A percentile compares a stretch with the other conserved stretches of the same genome.
phyloP scores from a whole-genome alignment of 805 yeast species.

The Cyberlindnera suaveolens region DNA sequence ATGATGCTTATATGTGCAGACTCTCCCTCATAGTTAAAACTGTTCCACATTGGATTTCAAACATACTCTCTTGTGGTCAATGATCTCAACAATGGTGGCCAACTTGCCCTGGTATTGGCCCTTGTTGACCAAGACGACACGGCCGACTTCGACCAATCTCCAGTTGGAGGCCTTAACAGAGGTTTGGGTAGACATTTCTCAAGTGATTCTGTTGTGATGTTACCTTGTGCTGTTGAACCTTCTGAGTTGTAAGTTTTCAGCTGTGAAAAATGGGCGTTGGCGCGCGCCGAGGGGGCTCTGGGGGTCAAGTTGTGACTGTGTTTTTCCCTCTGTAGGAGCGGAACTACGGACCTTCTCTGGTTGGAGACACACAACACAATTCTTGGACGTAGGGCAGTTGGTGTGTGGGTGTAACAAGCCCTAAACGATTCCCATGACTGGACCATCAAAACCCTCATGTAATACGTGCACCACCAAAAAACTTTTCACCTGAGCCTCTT shows the following conservation, averaged over 20 bases:
- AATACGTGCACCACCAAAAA: neutral
- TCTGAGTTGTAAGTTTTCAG: conserved; percentile 1
- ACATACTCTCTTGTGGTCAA: conserved; percentile 98
- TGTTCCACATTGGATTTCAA: neutral
- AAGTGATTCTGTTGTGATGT: neutral
- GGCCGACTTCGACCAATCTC: conserved; percentile 99
- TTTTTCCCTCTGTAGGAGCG: neutral
- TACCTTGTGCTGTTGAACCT: neutral
- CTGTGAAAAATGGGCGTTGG: neutral
- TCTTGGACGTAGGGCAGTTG: neutral
- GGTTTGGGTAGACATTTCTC: conserved; percentile 58
- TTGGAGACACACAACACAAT: neutral
- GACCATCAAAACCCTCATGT: neutral
- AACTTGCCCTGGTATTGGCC: conserved; percentile 70
- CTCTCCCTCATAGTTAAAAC: too few species aligned
- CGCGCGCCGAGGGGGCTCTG: neutral
- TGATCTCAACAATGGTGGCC: conserved; percentile 97
- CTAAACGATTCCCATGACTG: too few species aligned
- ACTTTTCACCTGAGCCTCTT: neutral
- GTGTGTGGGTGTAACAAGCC: neutral
- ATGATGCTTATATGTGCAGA: neutral
- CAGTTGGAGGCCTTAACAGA: conserved; percentile 95
- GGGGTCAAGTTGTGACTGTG: too few species aligned
- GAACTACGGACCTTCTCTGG: neutral
- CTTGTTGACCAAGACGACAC: conserved; percentile 90